Evolutionary conservation across 2,329 filamentous ascomycete genomes (phyloP).

Genomic region (Calonectria hongkongensis): DNA sequence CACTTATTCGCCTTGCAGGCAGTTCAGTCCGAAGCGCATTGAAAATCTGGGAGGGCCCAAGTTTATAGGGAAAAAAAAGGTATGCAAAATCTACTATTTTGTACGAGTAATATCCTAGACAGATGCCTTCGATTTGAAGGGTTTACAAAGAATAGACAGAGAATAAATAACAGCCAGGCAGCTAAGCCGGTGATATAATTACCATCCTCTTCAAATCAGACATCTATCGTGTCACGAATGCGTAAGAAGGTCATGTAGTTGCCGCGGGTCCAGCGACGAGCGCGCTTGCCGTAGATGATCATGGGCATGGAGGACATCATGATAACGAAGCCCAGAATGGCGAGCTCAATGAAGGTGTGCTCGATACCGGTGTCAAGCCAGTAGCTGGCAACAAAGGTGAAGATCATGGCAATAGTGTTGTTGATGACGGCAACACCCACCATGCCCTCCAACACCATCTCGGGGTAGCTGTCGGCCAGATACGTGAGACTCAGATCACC

Average conservation of each 20-base stretch:
- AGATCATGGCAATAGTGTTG: conserved; percentile 72
- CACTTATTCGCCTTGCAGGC: conserved; percentile 1
- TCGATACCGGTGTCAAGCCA: conserved; percentile 69
- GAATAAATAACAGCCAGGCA: conserved; percentile 29
- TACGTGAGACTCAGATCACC: conserved; percentile 74
- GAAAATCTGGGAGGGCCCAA: conserved; percentile 29
- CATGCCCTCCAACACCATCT: conserved; percentile 76
- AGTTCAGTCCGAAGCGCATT: conserved; percentile 24
- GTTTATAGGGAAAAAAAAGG: conserved; percentile 20
- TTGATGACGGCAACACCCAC: conserved; percentile 75
- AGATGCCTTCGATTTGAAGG: conserved; percentile 8
- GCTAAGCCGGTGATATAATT: conserved; percentile 28
- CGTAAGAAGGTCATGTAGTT: conserved; percentile 68
- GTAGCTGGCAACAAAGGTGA: conserved; percentile 70
- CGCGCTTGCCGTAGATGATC: conserved; percentile 72
- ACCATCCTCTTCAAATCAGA: conserved; percentile 38
- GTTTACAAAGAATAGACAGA: conserved; percentile 7
- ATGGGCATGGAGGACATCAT: conserved; percentile 71
- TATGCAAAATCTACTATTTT: conserved; percentile 15
- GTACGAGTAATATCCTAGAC: conserved; percentile 14
- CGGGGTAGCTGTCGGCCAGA: conserved; percentile 73
- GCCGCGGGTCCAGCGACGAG: conserved; percentile 67
- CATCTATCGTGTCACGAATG: conserved; percentile 65
- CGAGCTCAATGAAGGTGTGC: conserved; percentile 71
- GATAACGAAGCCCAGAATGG: conserved; percentile 69